phyloP scores from a whole-genome alignment of 768 basidiomycete species.

The Pleurotus tuber-regium region DNA sequence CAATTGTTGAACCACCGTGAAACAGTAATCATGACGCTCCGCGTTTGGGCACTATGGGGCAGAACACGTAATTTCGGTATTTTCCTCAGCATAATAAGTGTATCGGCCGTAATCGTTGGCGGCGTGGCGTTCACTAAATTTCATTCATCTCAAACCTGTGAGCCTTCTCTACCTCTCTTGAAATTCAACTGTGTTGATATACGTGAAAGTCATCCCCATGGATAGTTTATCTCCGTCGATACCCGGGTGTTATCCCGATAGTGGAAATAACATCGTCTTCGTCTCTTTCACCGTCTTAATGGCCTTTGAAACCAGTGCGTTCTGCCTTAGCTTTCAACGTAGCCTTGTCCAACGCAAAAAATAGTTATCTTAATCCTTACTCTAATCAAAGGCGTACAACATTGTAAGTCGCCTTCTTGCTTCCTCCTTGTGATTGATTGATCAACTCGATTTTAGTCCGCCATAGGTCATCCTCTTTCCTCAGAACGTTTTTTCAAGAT shows the following conservation, averaged over 20 bases:
- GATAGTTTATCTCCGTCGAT: constrained; percentile 7
- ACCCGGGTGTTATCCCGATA: constrained; percentile 14
- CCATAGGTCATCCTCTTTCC: neutral
- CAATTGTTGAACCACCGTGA: neutral
- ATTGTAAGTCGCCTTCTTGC: neutral
- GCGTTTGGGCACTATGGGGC: constrained; percentile 16
- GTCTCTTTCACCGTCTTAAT: constrained; percentile 13
- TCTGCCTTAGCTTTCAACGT: neutral
- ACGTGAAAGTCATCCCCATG: constrained; percentile 10
- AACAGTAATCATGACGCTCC: constrained; percentile 12
- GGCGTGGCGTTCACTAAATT: constrained; percentile 6
- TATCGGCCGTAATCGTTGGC: constrained; percentile 1
- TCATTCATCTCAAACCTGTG: constrained; percentile 3
- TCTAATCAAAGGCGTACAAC: neutral
- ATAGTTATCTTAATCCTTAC: constrained; percentile 1
- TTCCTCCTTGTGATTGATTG: neutral
- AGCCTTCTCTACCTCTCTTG: neutral
- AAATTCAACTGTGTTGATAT: no score
- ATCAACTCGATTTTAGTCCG: neutral
- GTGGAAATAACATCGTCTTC: constrained; percentile 14
- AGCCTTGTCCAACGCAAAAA: neutral
- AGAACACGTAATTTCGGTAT: constrained; percentile 4
- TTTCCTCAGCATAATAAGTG: neutral
- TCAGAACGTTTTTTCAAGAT: neutral
- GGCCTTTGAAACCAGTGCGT: constrained; percentile 5